Evolutionary conservation across 345 rosid genomes (phyloP).

Genomic region (Linum lewisii): DNA sequence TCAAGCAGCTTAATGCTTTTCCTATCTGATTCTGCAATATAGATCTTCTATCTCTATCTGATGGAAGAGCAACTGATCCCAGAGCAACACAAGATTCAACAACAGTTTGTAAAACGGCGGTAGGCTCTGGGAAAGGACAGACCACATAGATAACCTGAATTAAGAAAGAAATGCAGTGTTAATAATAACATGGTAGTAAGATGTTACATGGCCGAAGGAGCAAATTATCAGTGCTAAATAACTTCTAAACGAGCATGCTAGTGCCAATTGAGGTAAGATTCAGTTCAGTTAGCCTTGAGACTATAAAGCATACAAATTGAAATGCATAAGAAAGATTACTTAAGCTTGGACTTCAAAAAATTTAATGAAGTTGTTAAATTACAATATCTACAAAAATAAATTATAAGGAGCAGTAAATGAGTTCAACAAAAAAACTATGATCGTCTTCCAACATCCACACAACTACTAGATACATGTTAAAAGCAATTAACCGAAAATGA

Average conservation of each 20-base stretch:
- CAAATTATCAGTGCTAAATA: not conserved
- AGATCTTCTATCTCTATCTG: constrained; percentile 68
- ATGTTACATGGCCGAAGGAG: not conserved
- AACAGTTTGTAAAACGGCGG: constrained; percentile 75
- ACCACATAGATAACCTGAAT: constrained; percentile 89
- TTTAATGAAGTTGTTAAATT: no score
- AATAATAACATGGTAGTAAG: not conserved
- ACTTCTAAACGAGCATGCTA: no score
- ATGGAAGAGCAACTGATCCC: constrained; percentile 55
- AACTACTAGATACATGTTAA: not conserved
- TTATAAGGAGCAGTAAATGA: not conserved
- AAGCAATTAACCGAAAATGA: constrained; percentile 6
- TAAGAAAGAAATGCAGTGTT: not conserved
- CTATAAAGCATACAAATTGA: not conserved
- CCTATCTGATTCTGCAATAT: constrained; percentile 65
- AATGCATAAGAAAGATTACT: not conserved
- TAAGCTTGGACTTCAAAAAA: not conserved
- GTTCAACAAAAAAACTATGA: not conserved
- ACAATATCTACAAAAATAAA: not conserved
- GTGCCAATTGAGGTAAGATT: not conserved
- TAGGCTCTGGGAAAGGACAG: constrained; percentile 97
- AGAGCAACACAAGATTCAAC: constrained; percentile 81
- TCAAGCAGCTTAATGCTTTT: constrained; percentile 77
- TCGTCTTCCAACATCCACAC: not conserved
- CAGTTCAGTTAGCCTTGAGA: not conserved